Conservation (phyloP, 345 rosid genomes). For the Populus ilicifolia region DNA sequence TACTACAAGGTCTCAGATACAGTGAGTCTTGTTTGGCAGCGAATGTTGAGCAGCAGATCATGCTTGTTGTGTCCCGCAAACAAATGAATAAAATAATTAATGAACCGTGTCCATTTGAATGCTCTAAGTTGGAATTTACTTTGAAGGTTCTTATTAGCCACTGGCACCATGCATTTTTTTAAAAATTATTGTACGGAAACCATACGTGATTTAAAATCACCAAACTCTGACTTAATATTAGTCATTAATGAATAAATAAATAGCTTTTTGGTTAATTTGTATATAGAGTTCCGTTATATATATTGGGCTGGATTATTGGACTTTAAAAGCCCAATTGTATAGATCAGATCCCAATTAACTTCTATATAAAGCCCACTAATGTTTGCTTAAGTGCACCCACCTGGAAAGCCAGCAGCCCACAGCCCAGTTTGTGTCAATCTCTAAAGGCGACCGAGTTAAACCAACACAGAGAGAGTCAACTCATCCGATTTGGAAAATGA, state of each 20-base stretch:
- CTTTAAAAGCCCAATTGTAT: not conserved
- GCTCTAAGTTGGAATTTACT: not conserved
- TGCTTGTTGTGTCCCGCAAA: not conserved
- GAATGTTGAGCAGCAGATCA: not conserved
- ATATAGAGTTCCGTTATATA: not conserved
- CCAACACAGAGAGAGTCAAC: slow-evolving; percentile 1
- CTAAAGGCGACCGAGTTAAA: not conserved
- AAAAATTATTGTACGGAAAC: not conserved
- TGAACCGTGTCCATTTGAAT: not conserved
- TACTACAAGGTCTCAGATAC: not conserved
- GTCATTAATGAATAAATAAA: not conserved
- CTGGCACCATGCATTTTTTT: not conserved
- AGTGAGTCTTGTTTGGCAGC: not conserved
- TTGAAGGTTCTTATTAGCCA: not conserved
- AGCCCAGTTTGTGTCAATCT: not conserved
- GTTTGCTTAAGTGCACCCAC: not conserved
- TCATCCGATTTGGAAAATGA: not conserved
- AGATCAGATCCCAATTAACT: not conserved
- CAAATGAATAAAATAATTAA: not conserved
- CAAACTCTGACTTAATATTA: not conserved
- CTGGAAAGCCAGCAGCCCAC: not conserved
- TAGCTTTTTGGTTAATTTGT: not conserved
- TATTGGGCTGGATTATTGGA: not conserved
- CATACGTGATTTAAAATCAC: not conserved
- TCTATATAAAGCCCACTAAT: not conserved